Percentiles rank a stretch among this genome's conserved stretches.
Conservation (phyloP, 2,329 filamentous ascomycete species). For the Epichloe aotearoae region DNA sequence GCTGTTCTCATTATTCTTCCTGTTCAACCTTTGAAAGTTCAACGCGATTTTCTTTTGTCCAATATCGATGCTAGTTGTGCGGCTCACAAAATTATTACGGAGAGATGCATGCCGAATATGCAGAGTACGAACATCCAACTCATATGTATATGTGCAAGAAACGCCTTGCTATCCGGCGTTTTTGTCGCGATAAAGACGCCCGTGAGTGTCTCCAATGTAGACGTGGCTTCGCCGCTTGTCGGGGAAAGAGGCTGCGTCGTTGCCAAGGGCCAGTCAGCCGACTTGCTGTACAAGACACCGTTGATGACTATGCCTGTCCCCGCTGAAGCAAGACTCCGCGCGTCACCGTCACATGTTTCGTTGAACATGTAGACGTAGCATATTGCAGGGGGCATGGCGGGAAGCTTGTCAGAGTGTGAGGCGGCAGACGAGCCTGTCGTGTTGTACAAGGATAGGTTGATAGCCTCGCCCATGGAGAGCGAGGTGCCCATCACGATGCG, state of each 20-base stretch:
- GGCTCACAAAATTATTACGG: not conserved
- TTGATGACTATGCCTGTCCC: slow-evolving; percentile 45
- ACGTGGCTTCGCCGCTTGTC: slow-evolving; percentile 9
- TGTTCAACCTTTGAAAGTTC: not conserved
- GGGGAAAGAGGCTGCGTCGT: slow-evolving; percentile 12
- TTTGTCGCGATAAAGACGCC: slow-evolving; percentile 23
- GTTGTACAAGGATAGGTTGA: slow-evolving; percentile 38
- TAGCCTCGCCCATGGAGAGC: slow-evolving; percentile 38
- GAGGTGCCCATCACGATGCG: slow-evolving; percentile 44
- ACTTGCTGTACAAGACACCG: slow-evolving; percentile 37
- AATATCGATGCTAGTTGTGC: not conserved
- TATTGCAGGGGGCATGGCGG: slow-evolving; percentile 32
- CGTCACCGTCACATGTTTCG: slow-evolving; percentile 36
- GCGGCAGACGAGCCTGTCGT: slow-evolving; percentile 42
- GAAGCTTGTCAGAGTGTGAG: slow-evolving; percentile 37
- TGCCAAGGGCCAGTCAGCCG: slow-evolving; percentile 28
- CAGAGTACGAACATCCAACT: not conserved
- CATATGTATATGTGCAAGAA: not conserved
- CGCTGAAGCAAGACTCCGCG: slow-evolving; percentile 33
- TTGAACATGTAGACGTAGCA: slow-evolving; percentile 46
- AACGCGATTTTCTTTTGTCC: not conserved
- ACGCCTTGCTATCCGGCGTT: slow-evolving; percentile 12
- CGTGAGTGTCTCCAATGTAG: slow-evolving; percentile 14
- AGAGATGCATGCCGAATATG: not conserved
- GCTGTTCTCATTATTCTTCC: too few relatives aligned